Conservation (phyloP, 495 filamentous ascomycete species). For the Daldinia decipiens region DNA sequence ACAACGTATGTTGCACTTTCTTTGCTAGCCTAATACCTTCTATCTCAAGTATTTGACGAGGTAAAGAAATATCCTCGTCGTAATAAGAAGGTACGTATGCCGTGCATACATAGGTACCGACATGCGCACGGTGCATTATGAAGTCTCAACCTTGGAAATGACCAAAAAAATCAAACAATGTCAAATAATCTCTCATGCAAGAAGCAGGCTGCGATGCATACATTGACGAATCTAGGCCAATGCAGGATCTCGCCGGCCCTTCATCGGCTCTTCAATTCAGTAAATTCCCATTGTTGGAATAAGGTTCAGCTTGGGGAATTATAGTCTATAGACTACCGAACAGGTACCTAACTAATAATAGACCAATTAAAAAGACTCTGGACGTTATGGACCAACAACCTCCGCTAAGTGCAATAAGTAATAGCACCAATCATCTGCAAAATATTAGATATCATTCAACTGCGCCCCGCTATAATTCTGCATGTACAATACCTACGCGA, state of each 20-base stretch:
- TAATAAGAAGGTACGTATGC: constrained; percentile 1
- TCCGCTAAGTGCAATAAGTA: neutral
- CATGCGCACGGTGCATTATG: neutral
- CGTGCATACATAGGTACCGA: neutral
- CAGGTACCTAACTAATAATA: too few relatives aligned
- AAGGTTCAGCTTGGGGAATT: neutral
- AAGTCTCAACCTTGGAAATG: constrained; percentile 1
- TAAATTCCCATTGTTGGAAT: neutral
- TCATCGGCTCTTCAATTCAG: neutral
- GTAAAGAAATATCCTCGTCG: neutral
- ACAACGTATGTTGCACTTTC: neutral
- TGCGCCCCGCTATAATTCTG: too few relatives aligned
- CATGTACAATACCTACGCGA: too few relatives aligned
- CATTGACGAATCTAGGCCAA: neutral
- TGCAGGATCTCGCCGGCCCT: neutral
- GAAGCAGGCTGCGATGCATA: neutral
- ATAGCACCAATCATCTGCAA: neutral
- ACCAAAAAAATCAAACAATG: neutral
- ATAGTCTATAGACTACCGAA: too few relatives aligned
- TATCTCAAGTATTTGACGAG: neutral
- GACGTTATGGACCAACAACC: neutral
- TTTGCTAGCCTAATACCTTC: neutral
- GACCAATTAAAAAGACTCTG: too few relatives aligned
- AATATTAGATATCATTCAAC: too few relatives aligned
- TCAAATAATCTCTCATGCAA: constrained; percentile 5